A percentile compares a stretch with the other conserved stretches of the same genome.
Conservation (phyloP, 345 rosid genomes). For the Excoecaria agallocha region DNA sequence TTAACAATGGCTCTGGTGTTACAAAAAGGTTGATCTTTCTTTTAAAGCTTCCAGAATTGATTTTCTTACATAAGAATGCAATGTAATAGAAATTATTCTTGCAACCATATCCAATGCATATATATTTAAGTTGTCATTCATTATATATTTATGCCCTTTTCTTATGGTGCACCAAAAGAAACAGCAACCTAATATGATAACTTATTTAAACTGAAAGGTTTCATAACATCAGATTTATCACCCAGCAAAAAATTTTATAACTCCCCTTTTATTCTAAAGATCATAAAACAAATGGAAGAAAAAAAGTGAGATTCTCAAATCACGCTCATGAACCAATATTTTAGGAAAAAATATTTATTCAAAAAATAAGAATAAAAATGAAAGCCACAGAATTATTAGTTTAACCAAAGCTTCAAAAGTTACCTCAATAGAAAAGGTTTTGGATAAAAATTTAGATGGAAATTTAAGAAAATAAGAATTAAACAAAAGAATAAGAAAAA, state of each 20-base stretch:
- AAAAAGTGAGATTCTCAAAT: background rate
- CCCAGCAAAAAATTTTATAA: background rate
- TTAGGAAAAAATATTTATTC: background rate
- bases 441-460: background rate
- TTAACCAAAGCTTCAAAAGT: background rate
- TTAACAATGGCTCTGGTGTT: too few species aligned
- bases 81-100: background rate
- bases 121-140: slow-evolving; percentile 11
- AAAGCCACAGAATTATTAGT: background rate
- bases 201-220: background rate
- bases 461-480: background rate
- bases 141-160: too few species aligned
- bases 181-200: background rate
- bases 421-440: background rate
- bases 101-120: slow-evolving; percentile 75
- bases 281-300: background rate
- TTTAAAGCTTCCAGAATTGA: slow-evolving; percentile 89
- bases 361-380: background rate
- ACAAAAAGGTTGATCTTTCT: slow-evolving; percentile 68
- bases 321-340: background rate
- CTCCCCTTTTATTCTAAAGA: background rate
- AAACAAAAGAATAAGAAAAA: background rate
- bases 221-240: background rate
- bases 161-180: background rate
- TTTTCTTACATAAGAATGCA: slow-evolving; percentile 46